Evolutionary conservation across 352 stramenopile genomes (phyloP), one percentile per base, ranked within the genome.

Genomic region (Globisporangium radiosum): DNA sequence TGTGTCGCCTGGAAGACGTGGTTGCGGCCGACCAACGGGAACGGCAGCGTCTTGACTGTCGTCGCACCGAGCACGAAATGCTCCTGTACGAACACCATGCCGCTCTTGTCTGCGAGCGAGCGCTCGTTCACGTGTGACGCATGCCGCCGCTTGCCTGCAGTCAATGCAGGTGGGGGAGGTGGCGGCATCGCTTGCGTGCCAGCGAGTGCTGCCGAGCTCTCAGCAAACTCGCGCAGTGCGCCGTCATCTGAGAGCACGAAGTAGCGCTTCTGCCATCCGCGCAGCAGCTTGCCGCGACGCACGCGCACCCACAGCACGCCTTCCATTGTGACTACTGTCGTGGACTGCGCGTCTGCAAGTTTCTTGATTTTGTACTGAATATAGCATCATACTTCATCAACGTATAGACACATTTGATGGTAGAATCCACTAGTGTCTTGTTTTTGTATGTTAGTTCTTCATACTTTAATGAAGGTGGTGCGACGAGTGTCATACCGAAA

Each of bases 181-280:
- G 17, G 17, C 17, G 17, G 17, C 17, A 19, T 19, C 17, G 17
- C 17, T 19, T 19, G 17, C 38, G 8, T 19, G 17, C 17, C 17
- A 43, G 51, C 40, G 1, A 56, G 37, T 8, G 58, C 15, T 8
- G 65, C 53, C 17, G 71, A 62, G 43, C 8, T n/a, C 9, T 47
- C 43, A n/a, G 68, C 57, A 60, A 83, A 89, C 63, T 89, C 81
- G 8, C 71, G 72, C 5, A 89, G 55, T 51, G 66, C 52, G 0
- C 77, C 75, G n/a, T 64, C 54, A n/a, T 71, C 58, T 0, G 72
- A 69, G 25, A 91, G 67, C 45, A 88, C 72, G 53, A 85, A 73
- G 62, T 91, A 89, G 50, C 77, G 75, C 70, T 88, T 87, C 61
- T 83, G 69, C 81, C 81, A 91, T 58, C 66, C 69, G 56, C 70